Percentiles rank a stretch among this genome's conserved stretches.
Conservation (phyloP, 1,139 yeast species). For the Blastobotrys indianensis region DNA sequence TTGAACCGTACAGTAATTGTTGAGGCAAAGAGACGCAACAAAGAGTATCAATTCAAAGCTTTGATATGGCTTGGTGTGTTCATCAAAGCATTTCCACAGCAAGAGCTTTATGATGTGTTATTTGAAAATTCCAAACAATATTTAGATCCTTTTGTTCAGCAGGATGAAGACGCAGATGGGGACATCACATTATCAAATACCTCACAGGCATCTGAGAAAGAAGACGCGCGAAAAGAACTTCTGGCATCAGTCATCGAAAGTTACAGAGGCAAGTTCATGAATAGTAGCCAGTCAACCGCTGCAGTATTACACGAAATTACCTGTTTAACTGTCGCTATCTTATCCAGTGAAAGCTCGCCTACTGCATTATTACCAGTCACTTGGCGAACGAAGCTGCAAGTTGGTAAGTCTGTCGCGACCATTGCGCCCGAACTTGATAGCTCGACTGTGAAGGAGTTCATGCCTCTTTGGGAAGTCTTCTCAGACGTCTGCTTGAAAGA, state of each 20-base stretch:
- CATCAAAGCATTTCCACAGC: conserved; percentile 27
- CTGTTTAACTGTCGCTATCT: neutral
- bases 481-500: too few species aligned
- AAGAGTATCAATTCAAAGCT: conserved; percentile 48
- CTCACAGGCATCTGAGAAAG: conserved; percentile 29
- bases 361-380: conserved; percentile 30
- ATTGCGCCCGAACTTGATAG: too few species aligned
- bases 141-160: conserved; percentile 19
- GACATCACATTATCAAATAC: conserved; percentile 19
- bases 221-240: conserved; percentile 35
- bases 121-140: conserved; percentile 32
- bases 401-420: too few species aligned
- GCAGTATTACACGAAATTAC: conserved; percentile 9
- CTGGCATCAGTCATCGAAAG: conserved; percentile 26
- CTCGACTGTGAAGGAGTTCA: too few species aligned
- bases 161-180: conserved; percentile 28
- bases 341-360: neutral
- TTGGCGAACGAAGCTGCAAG: conserved; percentile 50
- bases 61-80: conserved; percentile 26
- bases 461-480: too few species aligned
- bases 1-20: conserved; percentile 18
- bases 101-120: conserved; percentile 32
- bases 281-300: neutral
- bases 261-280: conserved; percentile 16
- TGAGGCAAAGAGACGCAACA: conserved; percentile 67